These are phyloP conservation scores for Xylariaceae sp. DNA, from an alignment of 2,329 filamentous ascomycete species.

Conservation along the genomic window DNA sequence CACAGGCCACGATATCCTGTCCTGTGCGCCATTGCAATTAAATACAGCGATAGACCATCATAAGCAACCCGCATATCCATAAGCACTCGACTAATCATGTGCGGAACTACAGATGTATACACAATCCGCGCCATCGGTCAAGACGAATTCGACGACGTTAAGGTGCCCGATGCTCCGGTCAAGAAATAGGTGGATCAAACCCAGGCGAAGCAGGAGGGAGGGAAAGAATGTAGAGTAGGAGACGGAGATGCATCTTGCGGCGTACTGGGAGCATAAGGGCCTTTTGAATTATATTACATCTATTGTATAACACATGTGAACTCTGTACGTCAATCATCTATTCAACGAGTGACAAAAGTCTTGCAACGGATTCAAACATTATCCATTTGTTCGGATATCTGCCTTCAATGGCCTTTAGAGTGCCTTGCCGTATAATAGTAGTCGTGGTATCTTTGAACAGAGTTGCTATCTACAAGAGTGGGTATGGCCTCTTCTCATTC, in stretches of 20 bases:
- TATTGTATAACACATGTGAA: neutral
- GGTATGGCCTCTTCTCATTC: too few relatives aligned
- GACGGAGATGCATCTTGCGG: neutral
- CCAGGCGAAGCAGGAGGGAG: neutral
- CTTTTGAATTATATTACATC: neutral
- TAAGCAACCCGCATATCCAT: neutral
- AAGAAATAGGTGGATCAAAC: neutral
- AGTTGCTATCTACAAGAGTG: too few relatives aligned
- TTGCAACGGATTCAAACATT: too few relatives aligned
- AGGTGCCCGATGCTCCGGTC: constrained; percentile 71
- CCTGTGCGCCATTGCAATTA: too few relatives aligned
- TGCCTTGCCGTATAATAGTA: too few relatives aligned
- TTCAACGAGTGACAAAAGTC: too few relatives aligned
- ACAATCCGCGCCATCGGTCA: constrained; percentile 84
- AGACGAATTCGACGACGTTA: constrained; percentile 94
- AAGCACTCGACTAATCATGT: neutral
- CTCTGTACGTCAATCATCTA: neutral
- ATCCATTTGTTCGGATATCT: neutral
- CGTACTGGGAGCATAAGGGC: too few relatives aligned
- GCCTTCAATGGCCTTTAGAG: neutral
- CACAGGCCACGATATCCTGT: too few relatives aligned
- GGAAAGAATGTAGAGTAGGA: neutral
- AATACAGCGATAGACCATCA: neutral
- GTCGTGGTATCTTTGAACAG: too few relatives aligned
- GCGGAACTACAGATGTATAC: constrained; percentile 47